Percentiles rank a stretch among this genome's conserved stretches.
Conservation (phyloP, 2,329 filamentous ascomycete genomes). For the Westerdykella ornata region DNA sequence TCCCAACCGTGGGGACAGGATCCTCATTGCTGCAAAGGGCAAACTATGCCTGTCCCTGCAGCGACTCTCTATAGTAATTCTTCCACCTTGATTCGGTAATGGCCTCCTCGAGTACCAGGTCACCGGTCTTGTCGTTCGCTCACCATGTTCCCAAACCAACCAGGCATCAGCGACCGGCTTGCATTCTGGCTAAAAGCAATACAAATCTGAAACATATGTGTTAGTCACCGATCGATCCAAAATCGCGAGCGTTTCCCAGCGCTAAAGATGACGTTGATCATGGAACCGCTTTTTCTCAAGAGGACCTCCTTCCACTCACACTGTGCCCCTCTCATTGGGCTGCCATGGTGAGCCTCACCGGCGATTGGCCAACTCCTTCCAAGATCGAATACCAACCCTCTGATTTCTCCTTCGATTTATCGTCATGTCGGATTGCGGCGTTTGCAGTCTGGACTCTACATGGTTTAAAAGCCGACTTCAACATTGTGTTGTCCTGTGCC, state of each 20-base stretch:
- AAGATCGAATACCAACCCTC: constrained; percentile 2
- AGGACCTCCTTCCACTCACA: neutral
- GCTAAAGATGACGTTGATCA: constrained; percentile 1
- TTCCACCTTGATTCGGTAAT: constrained; percentile 8
- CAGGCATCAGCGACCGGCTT: constrained; percentile 10
- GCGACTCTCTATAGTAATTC: neutral
- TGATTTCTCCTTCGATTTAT: neutral
- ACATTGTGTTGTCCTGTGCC: neutral
- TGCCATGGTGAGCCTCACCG: too few relatives aligned
- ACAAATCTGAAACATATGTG: constrained; percentile 15
- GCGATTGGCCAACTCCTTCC: constrained; percentile 10
- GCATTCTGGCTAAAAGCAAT: constrained; percentile 15
- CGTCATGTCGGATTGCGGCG: too few relatives aligned
- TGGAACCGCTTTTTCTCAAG: neutral
- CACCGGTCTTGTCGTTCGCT: constrained; percentile 6
- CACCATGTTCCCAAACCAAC: constrained; percentile 3
- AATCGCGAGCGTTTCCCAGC: constrained; percentile 3
- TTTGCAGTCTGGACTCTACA: too few relatives aligned
- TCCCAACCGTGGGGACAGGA: too few relatives aligned
- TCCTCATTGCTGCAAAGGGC: too few relatives aligned
- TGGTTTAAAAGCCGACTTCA: neutral
- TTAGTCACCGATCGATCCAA: constrained; percentile 12
- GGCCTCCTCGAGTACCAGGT: constrained; percentile 9
- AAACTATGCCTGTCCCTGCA: neutral
- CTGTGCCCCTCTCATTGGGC: constrained; percentile 1